Evolutionary conservation across 768 basidiomycete species (phyloP).

Genomic region (Obba rivulosa): DNA sequence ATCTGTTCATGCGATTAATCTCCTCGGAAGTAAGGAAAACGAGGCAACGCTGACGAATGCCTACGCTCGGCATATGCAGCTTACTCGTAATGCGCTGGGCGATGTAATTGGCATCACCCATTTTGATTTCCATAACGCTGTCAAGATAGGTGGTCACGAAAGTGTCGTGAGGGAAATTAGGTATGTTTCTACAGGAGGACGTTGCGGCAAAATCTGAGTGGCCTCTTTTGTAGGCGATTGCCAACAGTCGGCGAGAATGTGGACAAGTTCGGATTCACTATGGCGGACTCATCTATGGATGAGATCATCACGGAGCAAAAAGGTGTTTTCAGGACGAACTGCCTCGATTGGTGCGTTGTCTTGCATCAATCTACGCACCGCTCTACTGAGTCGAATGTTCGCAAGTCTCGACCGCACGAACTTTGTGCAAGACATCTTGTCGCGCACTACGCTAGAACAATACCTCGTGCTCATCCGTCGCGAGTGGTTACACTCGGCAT

Average conservation of each 20-base stretch:
- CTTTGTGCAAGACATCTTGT: constrained; percentile 93
- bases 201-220: background rate
- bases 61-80: constrained; percentile 76
- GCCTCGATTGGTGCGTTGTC: constrained; percentile 75
- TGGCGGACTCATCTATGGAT: constrained; percentile 61
- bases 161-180: constrained; percentile 71
- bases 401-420: constrained; percentile 92
- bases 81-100: constrained; percentile 54
- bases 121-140: constrained; percentile 91
- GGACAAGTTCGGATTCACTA: constrained; percentile 82
- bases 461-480: constrained; percentile 76
- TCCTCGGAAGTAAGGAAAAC: constrained; percentile 89
- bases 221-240: constrained; percentile 40
- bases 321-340: constrained; percentile 92
- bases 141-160: constrained; percentile 81
- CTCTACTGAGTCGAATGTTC: too few relatives aligned
- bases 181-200: constrained; percentile 26
- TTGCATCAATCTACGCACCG: too few relatives aligned
- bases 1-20: constrained; percentile 80
- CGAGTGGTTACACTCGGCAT: constrained; percentile 64
- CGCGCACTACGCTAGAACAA: constrained; percentile 72
- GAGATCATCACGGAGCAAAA: constrained; percentile 83
- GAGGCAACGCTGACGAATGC: constrained; percentile 80
- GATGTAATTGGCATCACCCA: constrained; percentile 76
- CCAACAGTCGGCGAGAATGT: constrained; percentile 55